phyloP scores from a whole-genome alignment of 2,329 filamentous ascomycete species.

The Periconia macrospinosa region DNA sequence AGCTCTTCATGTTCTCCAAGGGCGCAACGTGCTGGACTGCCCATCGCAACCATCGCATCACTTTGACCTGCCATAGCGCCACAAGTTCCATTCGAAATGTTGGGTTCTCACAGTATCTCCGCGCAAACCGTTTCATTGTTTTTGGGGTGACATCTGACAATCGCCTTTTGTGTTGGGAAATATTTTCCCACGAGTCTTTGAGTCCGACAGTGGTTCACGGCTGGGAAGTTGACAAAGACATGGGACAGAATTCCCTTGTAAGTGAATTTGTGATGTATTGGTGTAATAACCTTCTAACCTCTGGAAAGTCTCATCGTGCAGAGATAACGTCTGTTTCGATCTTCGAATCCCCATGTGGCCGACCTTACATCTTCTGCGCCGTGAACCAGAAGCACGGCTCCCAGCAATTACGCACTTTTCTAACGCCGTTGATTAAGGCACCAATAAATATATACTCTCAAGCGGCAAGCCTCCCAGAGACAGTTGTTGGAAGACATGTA shows the following conservation, averaged over 20 bases:
- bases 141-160: conserved; percentile 20
- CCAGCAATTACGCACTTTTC: conserved; percentile 12
- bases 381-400: conserved; percentile 18
- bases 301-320: conserved; percentile 8
- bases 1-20: conserved; percentile 16
- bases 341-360: conserved; percentile 13
- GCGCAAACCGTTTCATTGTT: conserved; percentile 10
- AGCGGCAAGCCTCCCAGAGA: conserved; percentile 4
- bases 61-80: conserved; percentile 15
- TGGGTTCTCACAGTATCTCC: conserved; percentile 15
- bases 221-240: background rate
- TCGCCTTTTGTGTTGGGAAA: conserved; percentile 18
- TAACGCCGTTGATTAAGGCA: conserved; percentile 9
- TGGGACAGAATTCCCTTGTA: background rate
- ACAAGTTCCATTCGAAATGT: conserved; percentile 17
- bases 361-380: conserved; percentile 19
- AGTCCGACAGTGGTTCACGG: background rate
- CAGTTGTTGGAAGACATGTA: conserved; percentile 9
- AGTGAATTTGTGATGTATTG: background rate
- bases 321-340: conserved; percentile 15
- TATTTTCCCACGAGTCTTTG: conserved; percentile 3
- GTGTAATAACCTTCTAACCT: background rate
- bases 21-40: conserved; percentile 12
- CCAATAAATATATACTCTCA: background rate
- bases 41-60: conserved; percentile 5